Evolutionary conservation across 2,329 filamentous ascomycete genomes (phyloP), one percentile per base, ranked within the genome.

Genomic region (Botrytis fragariae): DNA sequence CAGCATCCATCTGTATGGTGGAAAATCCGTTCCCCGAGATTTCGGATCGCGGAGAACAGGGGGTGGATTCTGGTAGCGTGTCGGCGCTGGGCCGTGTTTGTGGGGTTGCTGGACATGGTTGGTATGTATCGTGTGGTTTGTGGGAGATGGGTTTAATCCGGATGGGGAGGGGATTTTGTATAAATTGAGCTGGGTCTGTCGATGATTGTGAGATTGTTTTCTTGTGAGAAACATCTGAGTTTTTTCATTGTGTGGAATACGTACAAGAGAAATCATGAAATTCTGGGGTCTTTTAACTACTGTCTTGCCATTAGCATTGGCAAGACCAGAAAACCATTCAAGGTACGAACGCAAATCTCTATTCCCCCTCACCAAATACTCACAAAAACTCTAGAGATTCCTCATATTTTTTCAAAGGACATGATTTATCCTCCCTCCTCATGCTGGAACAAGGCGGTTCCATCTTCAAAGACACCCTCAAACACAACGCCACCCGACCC

Each of bases 351-450:
- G 18, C 1, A 0, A n/a, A 14, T 54, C 4, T 18, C 6, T 16
- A 29, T 29, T 29, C 12, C 65, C 37, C 9, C 51, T 42, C 42
- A 67, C 1, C 0, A 9, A 10, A 22, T 54, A 54, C 45, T 72
- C 2, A 72, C n/a, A 10, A 32, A 20, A 4, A 3, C 20, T 4
- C 32, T 10, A 67, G 70, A 57, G 10, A 62, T 42, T 69, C 67
- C 5, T 73, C 71, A 42, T 78, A 75, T 60, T 81, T 81, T 75
- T 83, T 81, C 76, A 81, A 82, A 75, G 83, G 83, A 29, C 80
- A 82, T 75, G 83, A 84, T 72, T 77, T 84, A 3, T 82, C 81
- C 29, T 84, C 82, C 0, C 75, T 84, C 14, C 78, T 79, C 60
- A 81, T 81, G 60, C 73, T 81, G 22, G 82, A 83, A 77, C 79